phyloP scores from a whole-genome alignment of 306 rosid genomes.

The Acacia confusa region DNA sequence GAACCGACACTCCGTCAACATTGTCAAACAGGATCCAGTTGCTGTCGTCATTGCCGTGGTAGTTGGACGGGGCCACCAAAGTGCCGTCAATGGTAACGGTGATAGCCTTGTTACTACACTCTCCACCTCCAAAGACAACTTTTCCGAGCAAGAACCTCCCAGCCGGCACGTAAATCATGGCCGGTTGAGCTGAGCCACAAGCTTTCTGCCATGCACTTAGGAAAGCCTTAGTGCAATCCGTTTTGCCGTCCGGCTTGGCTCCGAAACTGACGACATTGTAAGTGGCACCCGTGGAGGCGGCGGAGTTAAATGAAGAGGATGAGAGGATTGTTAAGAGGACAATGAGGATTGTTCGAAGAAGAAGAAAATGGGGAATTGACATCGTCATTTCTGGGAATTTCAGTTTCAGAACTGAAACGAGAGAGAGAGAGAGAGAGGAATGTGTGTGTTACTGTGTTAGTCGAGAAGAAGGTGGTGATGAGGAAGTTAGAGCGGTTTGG shows the following conservation, averaged over 20 bases:
- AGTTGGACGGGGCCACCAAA: slow-evolving; percentile 47
- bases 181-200: slow-evolving; percentile 13
- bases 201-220: slow-evolving; percentile 44
- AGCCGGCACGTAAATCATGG: slow-evolving; percentile 35
- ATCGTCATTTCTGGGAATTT: not conserved
- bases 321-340: not conserved
- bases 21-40: slow-evolving; percentile 43
- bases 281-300: not conserved
- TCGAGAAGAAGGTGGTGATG: slow-evolving; percentile 5
- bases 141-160: slow-evolving; percentile 44
- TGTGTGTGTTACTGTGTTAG: not conserved
- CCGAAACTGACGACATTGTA: slow-evolving; percentile 48
- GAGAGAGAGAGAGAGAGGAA: not conserved
- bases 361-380: not conserved
- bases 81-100: slow-evolving; percentile 51
- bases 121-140: slow-evolving; percentile 15
- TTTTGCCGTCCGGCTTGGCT: slow-evolving; percentile 44
- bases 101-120: slow-evolving; percentile 35
- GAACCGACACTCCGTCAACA: slow-evolving; percentile 42
- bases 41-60: not conserved
- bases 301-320: not conserved
- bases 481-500: slow-evolving; percentile 16
- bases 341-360: not conserved
- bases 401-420: not conserved
- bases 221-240: slow-evolving; percentile 45